These are phyloP conservation scores for Trichophyton benhamiae DNA, from an alignment of 2,329 filamentous ascomycete species.

Conservation along the genomic window DNA sequence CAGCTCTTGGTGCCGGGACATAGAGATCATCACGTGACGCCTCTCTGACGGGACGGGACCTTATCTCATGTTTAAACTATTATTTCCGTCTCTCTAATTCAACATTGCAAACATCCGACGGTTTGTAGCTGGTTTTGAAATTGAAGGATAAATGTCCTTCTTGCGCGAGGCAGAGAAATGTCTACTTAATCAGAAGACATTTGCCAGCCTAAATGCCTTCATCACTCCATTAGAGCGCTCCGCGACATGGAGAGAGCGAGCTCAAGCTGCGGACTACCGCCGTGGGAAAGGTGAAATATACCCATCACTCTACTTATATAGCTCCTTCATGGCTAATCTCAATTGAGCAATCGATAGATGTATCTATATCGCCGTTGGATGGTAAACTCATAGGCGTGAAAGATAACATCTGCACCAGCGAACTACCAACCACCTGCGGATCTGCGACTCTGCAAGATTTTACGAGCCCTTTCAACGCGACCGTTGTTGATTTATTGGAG, in stretches of 20 bases:
- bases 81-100: neutral
- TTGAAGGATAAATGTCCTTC: constrained; percentile 30
- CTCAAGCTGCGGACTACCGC: constrained; percentile 28
- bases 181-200: constrained; percentile 29
- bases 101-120: neutral
- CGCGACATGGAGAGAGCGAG: constrained; percentile 25
- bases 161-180: constrained; percentile 34
- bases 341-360: constrained; percentile 17
- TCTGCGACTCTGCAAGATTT: constrained; percentile 62
- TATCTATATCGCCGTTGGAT: constrained; percentile 28
- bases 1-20: too few relatives aligned
- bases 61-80: too few relatives aligned
- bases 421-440: constrained; percentile 67
- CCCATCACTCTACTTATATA: neutral
- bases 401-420: constrained; percentile 60
- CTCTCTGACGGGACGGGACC: too few relatives aligned
- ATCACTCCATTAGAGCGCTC: constrained; percentile 27
- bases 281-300: constrained; percentile 21
- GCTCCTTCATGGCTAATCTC: neutral
- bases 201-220: constrained; percentile 29
- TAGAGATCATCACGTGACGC: too few relatives aligned
- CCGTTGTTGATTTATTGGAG: constrained; percentile 58
- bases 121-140: neutral
- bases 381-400: constrained; percentile 52
- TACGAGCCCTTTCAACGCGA: constrained; percentile 67